These are phyloP conservation scores for Verbascum thapsus DNA, from an alignment of 257 asterid genomes.

Conservation along the genomic window DNA sequence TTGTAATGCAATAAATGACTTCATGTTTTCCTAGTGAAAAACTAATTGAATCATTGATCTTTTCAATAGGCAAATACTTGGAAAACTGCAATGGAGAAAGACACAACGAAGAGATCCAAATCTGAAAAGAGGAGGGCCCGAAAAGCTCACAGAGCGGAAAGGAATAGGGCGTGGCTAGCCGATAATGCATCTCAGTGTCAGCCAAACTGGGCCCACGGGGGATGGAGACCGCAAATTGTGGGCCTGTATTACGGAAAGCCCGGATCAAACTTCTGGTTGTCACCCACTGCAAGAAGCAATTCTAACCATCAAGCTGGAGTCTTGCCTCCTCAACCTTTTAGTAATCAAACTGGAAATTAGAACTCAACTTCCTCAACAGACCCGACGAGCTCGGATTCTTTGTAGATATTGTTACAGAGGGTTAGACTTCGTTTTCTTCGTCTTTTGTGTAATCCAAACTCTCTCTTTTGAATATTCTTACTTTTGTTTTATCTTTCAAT, in stretches of 20 bases:
- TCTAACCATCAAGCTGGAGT: background rate
- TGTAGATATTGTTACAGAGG: background rate
- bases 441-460: no score
- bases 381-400: background rate
- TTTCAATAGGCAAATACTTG: slow-evolving; percentile 17
- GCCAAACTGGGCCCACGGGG: background rate
- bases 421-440: no score
- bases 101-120: slow-evolving; percentile 9
- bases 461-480: no score
- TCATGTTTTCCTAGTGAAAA: no score
- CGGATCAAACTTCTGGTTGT: slow-evolving; percentile 24
- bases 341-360: background rate
- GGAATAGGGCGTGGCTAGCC: background rate
- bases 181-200: background rate
- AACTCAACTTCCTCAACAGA: background rate
- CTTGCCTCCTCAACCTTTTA: background rate
- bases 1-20: background rate
- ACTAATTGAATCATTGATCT: slow-evolving; percentile 1
- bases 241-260: slow-evolving; percentile 28
- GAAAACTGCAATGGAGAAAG: background rate
- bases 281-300: slow-evolving; percentile 23
- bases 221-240: slow-evolving; percentile 3
- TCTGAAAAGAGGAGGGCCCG: slow-evolving; percentile 22
- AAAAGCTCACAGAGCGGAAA: slow-evolving; percentile 10
- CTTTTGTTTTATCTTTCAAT: no score